These are phyloP conservation scores for Aquilaria agallochum DNA, from an alignment of 441 rosid genomes.

Conservation along the genomic window DNA sequence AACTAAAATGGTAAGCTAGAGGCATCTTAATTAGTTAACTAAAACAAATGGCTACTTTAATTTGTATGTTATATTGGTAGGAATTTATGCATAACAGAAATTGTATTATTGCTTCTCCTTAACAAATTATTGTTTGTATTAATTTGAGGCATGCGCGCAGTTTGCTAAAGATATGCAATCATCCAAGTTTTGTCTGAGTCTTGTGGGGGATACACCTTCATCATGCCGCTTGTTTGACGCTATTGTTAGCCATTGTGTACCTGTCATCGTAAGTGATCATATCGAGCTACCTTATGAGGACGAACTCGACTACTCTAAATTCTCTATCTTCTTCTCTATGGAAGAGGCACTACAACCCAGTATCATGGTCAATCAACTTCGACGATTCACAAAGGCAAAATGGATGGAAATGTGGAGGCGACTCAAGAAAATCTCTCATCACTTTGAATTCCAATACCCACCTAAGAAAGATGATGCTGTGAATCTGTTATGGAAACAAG, in stretches of 20 bases:
- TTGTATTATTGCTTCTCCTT: constrained; percentile 3
- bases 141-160: constrained; percentile 26
- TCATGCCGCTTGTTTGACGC: constrained; percentile 45
- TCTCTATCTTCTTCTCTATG: constrained; percentile 73
- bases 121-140: constrained; percentile 9
- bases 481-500: constrained; percentile 81
- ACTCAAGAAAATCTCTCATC: constrained; percentile 61
- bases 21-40: too few relatives aligned
- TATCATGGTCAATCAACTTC: constrained; percentile 57
- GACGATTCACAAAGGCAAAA: constrained; percentile 51
- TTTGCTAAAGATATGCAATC: constrained; percentile 78
- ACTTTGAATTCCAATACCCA: constrained; percentile 74
- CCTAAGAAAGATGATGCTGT: constrained; percentile 71
- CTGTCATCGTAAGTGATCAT: constrained; percentile 64
- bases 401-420: constrained; percentile 74
- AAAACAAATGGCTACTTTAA: too few relatives aligned
- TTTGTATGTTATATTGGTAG: too few relatives aligned
- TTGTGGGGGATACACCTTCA: constrained; percentile 92
- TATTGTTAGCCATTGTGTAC: too few relatives aligned
- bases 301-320: constrained; percentile 66
- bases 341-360: constrained; percentile 61
- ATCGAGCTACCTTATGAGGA: constrained; percentile 87
- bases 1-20: too few relatives aligned
- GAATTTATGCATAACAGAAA: constrained; percentile 34
- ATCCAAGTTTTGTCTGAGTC: constrained; percentile 80